Evolutionary conservation across 305 asterid genomes (phyloP).

Genomic region (Rubia peregrina): DNA sequence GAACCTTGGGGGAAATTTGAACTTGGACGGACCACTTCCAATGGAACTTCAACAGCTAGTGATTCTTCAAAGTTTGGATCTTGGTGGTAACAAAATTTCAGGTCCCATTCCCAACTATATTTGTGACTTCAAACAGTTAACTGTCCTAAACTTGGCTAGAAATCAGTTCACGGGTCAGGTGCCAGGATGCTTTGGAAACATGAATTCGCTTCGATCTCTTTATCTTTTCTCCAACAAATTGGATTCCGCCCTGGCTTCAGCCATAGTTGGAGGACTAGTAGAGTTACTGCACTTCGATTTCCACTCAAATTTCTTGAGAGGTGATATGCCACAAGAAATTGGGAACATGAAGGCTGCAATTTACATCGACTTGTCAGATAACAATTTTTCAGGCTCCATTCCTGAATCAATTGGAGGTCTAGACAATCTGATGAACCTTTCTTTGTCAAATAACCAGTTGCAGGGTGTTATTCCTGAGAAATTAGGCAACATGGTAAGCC

Average conservation of each 20-base stretch:
- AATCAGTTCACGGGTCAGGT: background rate
- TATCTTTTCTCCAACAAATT: conserved; percentile 5
- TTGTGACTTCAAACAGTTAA: background rate
- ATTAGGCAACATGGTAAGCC: background rate
- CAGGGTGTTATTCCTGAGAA: background rate
- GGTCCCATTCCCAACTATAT: conserved; percentile 20
- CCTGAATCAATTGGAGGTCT: conserved; percentile 3
- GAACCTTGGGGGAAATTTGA: conserved; percentile 9
- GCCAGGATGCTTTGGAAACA: conserved; percentile 3
- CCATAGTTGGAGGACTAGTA: background rate
- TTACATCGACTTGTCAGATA: background rate
- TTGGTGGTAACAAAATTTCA: background rate
- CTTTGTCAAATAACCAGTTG: conserved; percentile 8
- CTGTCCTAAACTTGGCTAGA: background rate
- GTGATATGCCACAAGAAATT: conserved; percentile 15
- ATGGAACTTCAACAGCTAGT: background rate
- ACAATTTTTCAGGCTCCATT: background rate
- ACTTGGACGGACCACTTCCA: conserved; percentile 22
- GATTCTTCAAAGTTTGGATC: background rate
- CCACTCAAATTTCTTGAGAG: background rate
- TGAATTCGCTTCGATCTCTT: background rate
- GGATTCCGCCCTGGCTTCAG: conserved; percentile 1
- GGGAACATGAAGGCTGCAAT: conserved; percentile 4
- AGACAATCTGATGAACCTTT: conserved; percentile 8
- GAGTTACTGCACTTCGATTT: background rate